Evolutionary conservation across 768 basidiomycete genomes (phyloP), one percentile per base, ranked within the genome.

Genomic region (Naganishia randhawae): DNA sequence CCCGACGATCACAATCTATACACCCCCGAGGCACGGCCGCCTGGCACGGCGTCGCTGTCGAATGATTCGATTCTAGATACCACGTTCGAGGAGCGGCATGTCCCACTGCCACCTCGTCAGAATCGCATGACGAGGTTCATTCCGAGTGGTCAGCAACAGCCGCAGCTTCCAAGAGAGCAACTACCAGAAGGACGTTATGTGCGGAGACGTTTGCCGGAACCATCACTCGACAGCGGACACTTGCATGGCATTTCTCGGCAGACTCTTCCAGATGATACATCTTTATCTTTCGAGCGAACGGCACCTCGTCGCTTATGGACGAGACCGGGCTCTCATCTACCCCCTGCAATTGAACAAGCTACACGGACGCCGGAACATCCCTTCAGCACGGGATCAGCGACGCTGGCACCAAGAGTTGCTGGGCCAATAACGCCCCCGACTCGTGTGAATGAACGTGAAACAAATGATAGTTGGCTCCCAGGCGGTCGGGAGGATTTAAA

Each of bases 51-150:
- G 19, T 61, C 57, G 6, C 13, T 14, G 2, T 61, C 57, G 11
- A 37, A 61, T 27, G 57, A 61, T 22, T 61, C 57, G 39, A 61
- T 61, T 39, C 37, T 61, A 3, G 57, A 61, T 41, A 14, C 39
- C 17, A 41, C 57, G 6, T 39, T 25, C 57, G 57, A 61, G 22
- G 37, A n/a, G 13, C 39, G 35, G n/a, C 37, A 37, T 29, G 39
- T 6, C 16, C 10, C 54, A 9, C 33, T 6, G 11, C 33, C n/a
- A 22, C 54, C 31, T 10, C 54, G 19, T 22, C 33, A 37, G 6
- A 2, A 32, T 5, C 51, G 51, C 16, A 4, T 14, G 19, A 6
- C n/a, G 14, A 17, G 25, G 45, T 48, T n/a, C 25, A 48, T 4
- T n/a, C 45, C 11, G 7, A 22, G 7, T 4, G 25, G n/a, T 4